phyloP scores from a whole-genome alignment of 2,329 filamentous ascomycete species.

The Phyllosticta citrichinensis region DNA sequence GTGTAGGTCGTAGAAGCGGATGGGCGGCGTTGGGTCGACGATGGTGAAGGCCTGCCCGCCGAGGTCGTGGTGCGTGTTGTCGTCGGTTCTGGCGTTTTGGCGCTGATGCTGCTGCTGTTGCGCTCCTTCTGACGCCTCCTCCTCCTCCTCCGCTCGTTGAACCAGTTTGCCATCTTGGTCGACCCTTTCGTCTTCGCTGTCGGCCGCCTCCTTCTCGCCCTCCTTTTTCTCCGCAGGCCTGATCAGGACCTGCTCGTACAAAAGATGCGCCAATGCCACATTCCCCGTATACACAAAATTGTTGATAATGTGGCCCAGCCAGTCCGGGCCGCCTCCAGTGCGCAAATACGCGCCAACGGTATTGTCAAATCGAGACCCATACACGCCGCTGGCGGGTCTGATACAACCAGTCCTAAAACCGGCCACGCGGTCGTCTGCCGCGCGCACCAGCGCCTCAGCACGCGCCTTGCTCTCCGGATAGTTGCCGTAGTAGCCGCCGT shows the following conservation, averaged over 20 bases:
- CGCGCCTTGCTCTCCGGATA: slow-evolving; percentile 44
- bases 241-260: slow-evolving; percentile 43
- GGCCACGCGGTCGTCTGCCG: slow-evolving; percentile 26
- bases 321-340: slow-evolving; percentile 22
- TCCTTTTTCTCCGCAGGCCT: slow-evolving; percentile 20
- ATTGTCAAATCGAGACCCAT: slow-evolving; percentile 38
- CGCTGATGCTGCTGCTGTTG: not conserved
- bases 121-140: not conserved
- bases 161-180: not conserved
- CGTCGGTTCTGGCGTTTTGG: not conserved
- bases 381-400: slow-evolving; percentile 45
- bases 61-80: slow-evolving; percentile 13
- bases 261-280: slow-evolving; percentile 44
- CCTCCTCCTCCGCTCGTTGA: not conserved
- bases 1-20: slow-evolving; percentile 34
- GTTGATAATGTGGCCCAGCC: slow-evolving; percentile 38
- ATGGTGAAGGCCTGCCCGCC: slow-evolving; percentile 42
- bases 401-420: slow-evolving; percentile 44
- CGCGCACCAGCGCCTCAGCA: slow-evolving; percentile 42
- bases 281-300: slow-evolving; percentile 43
- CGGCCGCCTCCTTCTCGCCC: not conserved
- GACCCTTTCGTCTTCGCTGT: too few species aligned
- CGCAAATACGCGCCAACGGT: slow-evolving; percentile 11
- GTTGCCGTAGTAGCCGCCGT: slow-evolving; percentile 35
- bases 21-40: slow-evolving; percentile 41